Conservation (phyloP, 2,329 filamentous ascomycete species). For the Aureobasidium melanogenum region DNA sequence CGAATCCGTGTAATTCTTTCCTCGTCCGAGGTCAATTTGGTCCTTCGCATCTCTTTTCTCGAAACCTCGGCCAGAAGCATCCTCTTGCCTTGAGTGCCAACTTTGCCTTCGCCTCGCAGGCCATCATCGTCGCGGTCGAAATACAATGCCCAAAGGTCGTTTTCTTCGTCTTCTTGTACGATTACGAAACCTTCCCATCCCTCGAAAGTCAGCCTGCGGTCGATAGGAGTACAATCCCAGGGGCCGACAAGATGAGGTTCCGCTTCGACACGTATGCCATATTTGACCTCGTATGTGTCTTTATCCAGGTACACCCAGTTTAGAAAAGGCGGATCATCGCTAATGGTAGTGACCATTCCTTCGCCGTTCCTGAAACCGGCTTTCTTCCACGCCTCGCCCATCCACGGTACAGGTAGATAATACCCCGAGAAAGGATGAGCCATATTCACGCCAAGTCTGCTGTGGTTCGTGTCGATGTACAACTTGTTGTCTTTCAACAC, state of each 20-base stretch:
- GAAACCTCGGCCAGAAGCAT: slow-evolving; percentile 25
- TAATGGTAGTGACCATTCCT: slow-evolving; percentile 42
- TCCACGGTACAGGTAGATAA: slow-evolving; percentile 42
- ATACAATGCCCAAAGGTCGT: slow-evolving; percentile 43
- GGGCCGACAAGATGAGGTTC: slow-evolving; percentile 65
- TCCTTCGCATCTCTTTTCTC: slow-evolving; percentile 22
- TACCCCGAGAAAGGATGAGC: slow-evolving; percentile 42
- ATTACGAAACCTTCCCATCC: slow-evolving; percentile 50
- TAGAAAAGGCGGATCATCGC: slow-evolving; percentile 50
- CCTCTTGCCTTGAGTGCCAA: slow-evolving; percentile 19
- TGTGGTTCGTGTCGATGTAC: slow-evolving; percentile 14
- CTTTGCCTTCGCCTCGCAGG: slow-evolving; percentile 19
- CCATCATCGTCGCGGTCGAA: slow-evolving; percentile 41
- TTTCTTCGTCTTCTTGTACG: slow-evolving; percentile 40
- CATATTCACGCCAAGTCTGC: slow-evolving; percentile 15
- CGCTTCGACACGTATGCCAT: slow-evolving; percentile 61
- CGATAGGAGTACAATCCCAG: slow-evolving; percentile 70
- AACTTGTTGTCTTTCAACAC: slow-evolving; percentile 22
- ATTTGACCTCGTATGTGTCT: slow-evolving; percentile 51
- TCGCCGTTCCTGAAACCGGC: slow-evolving; percentile 28
- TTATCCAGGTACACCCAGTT: slow-evolving; percentile 62
- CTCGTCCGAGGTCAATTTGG: slow-evolving; percentile 18
- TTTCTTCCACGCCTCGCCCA: slow-evolving; percentile 24
- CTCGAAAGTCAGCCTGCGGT: slow-evolving; percentile 44
- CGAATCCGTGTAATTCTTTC: slow-evolving; percentile 22